These are phyloP conservation scores for Cicer arietinum DNA, from an alignment of 306 rosid genomes.

Conservation along the genomic window DNA sequence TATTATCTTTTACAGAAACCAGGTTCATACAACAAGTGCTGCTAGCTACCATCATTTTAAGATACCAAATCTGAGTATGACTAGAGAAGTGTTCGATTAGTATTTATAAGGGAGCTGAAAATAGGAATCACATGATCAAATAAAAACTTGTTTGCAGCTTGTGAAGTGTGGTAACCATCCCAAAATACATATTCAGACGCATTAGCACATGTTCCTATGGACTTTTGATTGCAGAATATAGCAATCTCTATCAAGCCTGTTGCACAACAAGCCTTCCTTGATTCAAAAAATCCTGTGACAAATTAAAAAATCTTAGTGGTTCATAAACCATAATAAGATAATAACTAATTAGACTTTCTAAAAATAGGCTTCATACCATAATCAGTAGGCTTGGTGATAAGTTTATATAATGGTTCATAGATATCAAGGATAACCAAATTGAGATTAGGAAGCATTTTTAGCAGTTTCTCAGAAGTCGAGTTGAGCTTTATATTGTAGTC, in stretches of 20 bases:
- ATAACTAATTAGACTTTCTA: not conserved
- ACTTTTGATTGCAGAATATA: not conserved
- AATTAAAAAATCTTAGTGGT: not conserved
- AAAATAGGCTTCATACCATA: not conserved
- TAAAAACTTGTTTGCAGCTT: not conserved
- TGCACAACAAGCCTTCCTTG: not conserved
- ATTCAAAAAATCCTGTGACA: not conserved
- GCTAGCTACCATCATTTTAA: no score
- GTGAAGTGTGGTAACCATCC: not conserved
- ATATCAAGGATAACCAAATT: slow-evolving; percentile 1
- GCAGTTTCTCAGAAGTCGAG: not conserved
- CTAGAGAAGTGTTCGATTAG: not conserved
- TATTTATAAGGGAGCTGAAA: not conserved
- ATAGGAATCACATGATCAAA: not conserved
- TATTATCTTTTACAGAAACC: no score
- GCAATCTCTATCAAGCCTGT: not conserved
- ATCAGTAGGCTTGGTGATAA: not conserved
- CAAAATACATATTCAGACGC: slow-evolving; percentile 12
- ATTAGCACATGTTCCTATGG: slow-evolving; percentile 2
- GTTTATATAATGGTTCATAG: not conserved
- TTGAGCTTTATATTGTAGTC: slow-evolving; percentile 1
- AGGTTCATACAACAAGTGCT: no score
- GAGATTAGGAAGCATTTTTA: not conserved
- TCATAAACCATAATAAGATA: not conserved
- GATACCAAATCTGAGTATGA: not conserved